These are phyloP conservation scores for Salix caprea DNA, from an alignment of 345 rosid species.

Conservation along the genomic window DNA sequence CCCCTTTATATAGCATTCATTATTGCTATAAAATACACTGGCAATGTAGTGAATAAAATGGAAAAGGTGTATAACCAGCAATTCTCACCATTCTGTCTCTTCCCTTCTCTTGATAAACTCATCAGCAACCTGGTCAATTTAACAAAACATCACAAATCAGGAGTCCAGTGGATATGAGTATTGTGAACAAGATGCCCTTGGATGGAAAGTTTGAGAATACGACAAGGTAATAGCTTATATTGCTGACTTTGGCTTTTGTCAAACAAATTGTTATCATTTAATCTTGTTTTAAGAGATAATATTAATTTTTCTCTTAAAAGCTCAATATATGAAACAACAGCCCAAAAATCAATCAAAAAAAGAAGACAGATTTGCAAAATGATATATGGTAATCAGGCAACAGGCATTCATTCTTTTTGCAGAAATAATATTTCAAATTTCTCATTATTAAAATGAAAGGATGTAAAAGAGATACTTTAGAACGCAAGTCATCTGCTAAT, in stretches of 20 bases:
- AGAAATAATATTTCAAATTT: background rate
- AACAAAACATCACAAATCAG: slow-evolving; percentile 11
- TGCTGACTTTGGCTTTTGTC: background rate
- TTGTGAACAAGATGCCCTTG: background rate
- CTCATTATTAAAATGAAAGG: background rate
- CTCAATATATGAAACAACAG: background rate
- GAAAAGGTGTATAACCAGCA: background rate
- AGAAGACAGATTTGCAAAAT: background rate
- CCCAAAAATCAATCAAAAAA: background rate
- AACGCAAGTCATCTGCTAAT: slow-evolving; percentile 79
- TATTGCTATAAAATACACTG: background rate
- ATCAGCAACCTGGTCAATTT: slow-evolving; percentile 73
- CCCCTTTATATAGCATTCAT: background rate
- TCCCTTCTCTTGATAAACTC: slow-evolving; percentile 87
- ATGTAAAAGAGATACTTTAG: slow-evolving; percentile 32
- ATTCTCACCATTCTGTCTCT: slow-evolving; percentile 79
- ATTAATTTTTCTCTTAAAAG: background rate
- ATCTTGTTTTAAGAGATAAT: background rate
- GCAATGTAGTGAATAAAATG: background rate
- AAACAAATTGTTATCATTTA: background rate
- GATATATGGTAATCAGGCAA: background rate
- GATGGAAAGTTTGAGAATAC: background rate
- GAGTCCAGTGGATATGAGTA: background rate
- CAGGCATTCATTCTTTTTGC: background rate
- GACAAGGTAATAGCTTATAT: background rate